Base-by-base conservation (phyloP, 805 yeast species). In the Brettanomyces custersianus region DNA sequence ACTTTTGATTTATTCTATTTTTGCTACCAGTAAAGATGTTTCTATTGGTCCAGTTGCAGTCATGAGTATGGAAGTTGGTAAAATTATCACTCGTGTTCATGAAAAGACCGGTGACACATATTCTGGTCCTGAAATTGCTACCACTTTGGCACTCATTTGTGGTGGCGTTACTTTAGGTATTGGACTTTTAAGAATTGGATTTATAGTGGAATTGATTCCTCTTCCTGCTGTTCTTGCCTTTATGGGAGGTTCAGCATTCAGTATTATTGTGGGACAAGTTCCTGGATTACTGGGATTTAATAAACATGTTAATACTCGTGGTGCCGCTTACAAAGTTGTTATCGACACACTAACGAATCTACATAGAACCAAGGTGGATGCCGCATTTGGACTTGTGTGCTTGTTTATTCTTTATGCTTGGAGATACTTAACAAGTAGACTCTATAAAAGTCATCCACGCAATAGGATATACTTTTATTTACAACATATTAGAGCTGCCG, bases 11-110 rank as follows among this genome's bases (percentile, higher is more conserved):
- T 88, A 88, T 58, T 80, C 94, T 34, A 72, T 88, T 49, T 88
- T 88, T 60, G 96, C 96, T 11, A 88, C 96, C 11, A 82, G 94
- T 18, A 88, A 88, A 59, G 96, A 88, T 66, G 95, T 88, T 26
- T 81, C 94, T 41, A 87, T 88, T 49, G 96, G 96, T 20, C 96
- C 96, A 9, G 96, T 88, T 25, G 96, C 96, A 10, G 96, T 88
- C 39, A 87, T 88, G 95, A 82, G 94, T 12, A 57, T 76, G 45
- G 88, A 86, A 55, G 86, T 84, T 24, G 78, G 88, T 34, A 83
- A 80, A 55, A 86, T 84, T 38, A 68, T 88, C 37, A 68, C 74
- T 20, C 64, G 66, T 34, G 92, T 87, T 9, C 72, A 73, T 42
- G 63, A 47, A 10, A 70, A 65, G 40, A 34, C 48, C 30, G 51